phyloP scores from a whole-genome alignment of 345 rosid genomes.

The Boechera retrofracta region DNA sequence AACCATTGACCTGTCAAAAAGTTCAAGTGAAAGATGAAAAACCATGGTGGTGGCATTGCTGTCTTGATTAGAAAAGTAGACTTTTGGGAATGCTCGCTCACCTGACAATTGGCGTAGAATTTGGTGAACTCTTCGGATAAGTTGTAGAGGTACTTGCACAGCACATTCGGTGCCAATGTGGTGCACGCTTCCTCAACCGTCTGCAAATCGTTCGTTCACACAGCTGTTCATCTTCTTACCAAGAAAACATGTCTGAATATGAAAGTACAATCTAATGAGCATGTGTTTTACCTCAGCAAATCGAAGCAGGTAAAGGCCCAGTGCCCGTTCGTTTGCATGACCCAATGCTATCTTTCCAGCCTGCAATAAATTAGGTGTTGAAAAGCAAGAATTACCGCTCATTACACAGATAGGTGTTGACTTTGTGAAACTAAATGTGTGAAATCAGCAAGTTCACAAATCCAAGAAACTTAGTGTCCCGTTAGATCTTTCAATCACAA shows the following conservation, averaged over 20 bases:
- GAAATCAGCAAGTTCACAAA: too few species aligned
- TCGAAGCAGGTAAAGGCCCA: conserved; percentile 73
- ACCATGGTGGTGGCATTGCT: neutral
- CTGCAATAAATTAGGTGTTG: conserved; percentile 37
- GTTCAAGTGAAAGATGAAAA: too few species aligned
- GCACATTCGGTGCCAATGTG: neutral
- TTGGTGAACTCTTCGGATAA: neutral
- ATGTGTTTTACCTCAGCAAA: conserved; percentile 61
- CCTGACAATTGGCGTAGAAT: neutral
- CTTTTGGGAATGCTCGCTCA: neutral
- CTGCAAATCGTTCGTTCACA: neutral
- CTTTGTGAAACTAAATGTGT: too few species aligned
- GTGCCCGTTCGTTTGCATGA: conserved; percentile 62
- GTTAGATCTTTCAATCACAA: too few species aligned
- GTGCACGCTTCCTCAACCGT: neutral
- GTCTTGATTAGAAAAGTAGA: neutral
- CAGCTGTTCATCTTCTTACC: neutral
- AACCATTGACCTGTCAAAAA: neutral
- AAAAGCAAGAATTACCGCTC: neutral
- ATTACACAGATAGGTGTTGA: neutral
- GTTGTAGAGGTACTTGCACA: neutral
- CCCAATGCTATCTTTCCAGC: conserved; percentile 54
- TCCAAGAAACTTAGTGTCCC: too few species aligned
- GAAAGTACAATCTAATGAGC: neutral
- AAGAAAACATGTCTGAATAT: conserved; percentile 2